These are phyloP conservation scores for Blastobotrys americana DNA, from an alignment of 805 yeast species.

Conservation along the genomic window DNA sequence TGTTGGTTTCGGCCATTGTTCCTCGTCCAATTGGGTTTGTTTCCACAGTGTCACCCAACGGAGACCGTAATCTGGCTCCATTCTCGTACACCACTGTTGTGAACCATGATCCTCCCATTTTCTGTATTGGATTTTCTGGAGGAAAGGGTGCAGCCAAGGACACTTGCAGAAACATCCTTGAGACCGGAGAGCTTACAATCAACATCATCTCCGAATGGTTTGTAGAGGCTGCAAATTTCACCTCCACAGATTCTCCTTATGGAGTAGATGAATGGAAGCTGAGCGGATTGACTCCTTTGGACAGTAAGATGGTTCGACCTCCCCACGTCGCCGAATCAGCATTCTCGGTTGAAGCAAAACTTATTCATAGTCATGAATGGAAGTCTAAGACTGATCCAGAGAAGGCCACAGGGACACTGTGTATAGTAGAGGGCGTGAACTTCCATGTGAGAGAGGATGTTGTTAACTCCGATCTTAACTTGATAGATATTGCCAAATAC, in stretches of 20 bases:
- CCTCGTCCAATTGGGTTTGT: slow-evolving; percentile 60
- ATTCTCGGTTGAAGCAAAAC: slow-evolving; percentile 50
- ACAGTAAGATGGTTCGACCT: slow-evolving; percentile 42
- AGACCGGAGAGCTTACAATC: slow-evolving; percentile 47
- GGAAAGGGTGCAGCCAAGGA: slow-evolving; percentile 41
- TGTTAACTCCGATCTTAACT: slow-evolving; percentile 34
- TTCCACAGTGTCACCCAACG: slow-evolving; percentile 40
- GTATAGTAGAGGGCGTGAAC: slow-evolving; percentile 48
- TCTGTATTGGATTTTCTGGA: slow-evolving; percentile 43
- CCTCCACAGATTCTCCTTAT: slow-evolving; percentile 41
- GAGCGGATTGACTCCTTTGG: slow-evolving; percentile 44
- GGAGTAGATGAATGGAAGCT: slow-evolving; percentile 50
- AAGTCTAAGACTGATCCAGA: slow-evolving; percentile 34
- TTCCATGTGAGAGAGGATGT: slow-evolving; percentile 54
- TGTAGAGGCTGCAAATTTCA: slow-evolving; percentile 53
- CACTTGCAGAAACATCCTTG: slow-evolving; percentile 42
- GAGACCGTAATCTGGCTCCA: slow-evolving; percentile 49
- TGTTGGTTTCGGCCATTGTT: slow-evolving; percentile 44
- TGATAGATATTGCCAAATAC: slow-evolving; percentile 41
- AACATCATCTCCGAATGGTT: slow-evolving; percentile 59
- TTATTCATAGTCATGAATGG: slow-evolving; percentile 40
- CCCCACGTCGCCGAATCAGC: slow-evolving; percentile 57
- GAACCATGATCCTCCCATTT: slow-evolving; percentile 51
- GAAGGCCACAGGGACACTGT: slow-evolving; percentile 33
- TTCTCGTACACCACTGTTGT: slow-evolving; percentile 48